Evolutionary conservation across 441 rosid genomes (phyloP).

Genomic region (Erodium trifolium): DNA sequence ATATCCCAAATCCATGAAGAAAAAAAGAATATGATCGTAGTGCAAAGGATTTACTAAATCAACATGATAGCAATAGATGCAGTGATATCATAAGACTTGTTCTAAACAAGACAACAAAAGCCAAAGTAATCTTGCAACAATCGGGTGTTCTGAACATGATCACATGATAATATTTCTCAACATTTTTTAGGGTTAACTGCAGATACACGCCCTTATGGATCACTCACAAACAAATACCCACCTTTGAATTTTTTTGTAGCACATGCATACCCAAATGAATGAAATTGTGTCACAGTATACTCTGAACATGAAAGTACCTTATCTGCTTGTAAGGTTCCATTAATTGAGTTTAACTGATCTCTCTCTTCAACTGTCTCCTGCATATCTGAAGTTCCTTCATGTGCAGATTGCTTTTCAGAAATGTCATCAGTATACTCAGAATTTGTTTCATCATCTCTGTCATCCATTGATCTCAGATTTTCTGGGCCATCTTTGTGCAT

Average conservation of each 20-base stretch:
- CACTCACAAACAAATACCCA: too few relatives aligned
- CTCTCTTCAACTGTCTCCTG: conserved; percentile 1
- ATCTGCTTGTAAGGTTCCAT: too few relatives aligned
- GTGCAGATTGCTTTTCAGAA: conserved; percentile 3
- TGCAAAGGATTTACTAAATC: background rate
- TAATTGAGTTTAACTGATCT: background rate
- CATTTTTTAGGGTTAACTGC: background rate
- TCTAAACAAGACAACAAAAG: background rate
- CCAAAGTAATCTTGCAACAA: background rate
- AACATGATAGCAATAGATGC: background rate
- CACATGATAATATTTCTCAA: background rate
- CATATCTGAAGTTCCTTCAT: background rate
- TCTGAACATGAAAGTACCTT: too few relatives aligned
- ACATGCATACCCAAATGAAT: too few relatives aligned
- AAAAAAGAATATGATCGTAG: background rate
- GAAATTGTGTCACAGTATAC: too few relatives aligned
- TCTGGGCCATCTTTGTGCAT: background rate
- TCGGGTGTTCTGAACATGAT: background rate
- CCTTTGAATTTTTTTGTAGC: too few relatives aligned
- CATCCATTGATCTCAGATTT: background rate
- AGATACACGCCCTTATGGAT: too few relatives aligned
- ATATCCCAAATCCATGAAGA: background rate
- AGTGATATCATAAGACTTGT: background rate
- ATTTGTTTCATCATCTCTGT: background rate
- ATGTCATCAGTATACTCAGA: background rate